Evolutionary conservation across 345 rosid species (phyloP), one percentile per base, ranked within the genome.

Genomic region (Melastoma malabathricum): DNA sequence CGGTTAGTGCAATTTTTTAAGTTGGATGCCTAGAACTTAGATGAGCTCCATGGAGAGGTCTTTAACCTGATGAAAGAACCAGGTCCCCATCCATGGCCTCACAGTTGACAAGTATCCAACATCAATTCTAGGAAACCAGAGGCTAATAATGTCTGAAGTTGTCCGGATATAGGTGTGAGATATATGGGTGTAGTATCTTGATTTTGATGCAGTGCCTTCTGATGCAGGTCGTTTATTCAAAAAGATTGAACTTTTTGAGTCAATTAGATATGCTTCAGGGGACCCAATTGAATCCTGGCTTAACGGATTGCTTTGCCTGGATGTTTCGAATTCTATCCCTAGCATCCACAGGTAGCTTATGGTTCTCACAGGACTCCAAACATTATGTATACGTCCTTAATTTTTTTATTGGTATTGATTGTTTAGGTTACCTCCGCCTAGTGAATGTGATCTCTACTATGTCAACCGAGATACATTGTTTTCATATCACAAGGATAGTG

Each of bases 271-370:
- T 67, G 78, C 82, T 47, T 75, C 88, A 64, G 89, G 75, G 51
- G 98, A 92, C 72, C 97, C 94, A n/a, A 77, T 92, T 60, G 98
- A 92, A 62, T 82, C 86, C 60, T 92, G 98, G 98, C 94, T 88
- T 34, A 79, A 87, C 58, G 71, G 65, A 55, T 75, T 92, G 56
- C 98, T 92, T 6, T 92, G 98, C 75, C 79, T 87, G 64, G 95
- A 92, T 69, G 90, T 76, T 65, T 57, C 89, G 41, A 81, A 79
- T 61, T 64, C 60, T 39, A 68, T 88, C 51, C 97, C 98, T 18
- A 78, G 67, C 46, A 75, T 84, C 55, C 64, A 66, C 74, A 78
- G 94, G 94, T 84, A 47, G 46, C 72, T 55, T 25, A 29, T 8
- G 50, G 20, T 61, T 63, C 34, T 59, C 18, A 34, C 17, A 13